Conservation (phyloP, 1,139 yeast genomes). For the Saccharomyces hybrid region DNA sequence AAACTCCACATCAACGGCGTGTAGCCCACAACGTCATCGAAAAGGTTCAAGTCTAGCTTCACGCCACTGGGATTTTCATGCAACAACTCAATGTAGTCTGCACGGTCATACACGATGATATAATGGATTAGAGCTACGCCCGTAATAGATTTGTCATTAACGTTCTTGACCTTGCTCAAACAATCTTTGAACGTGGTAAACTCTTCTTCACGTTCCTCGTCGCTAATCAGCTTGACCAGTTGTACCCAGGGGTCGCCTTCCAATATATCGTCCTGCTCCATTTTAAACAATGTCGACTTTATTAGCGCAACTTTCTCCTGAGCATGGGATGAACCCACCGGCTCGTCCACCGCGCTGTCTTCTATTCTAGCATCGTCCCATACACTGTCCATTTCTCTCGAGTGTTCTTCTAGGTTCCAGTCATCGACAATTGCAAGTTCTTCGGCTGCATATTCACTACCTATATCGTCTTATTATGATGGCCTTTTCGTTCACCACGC, state of each 20-base stretch:
- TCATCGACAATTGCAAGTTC: neutral
- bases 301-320: neutral
- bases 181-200: conserved; percentile 16
- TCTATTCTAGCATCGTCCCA: neutral
- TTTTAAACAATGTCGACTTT: neutral
- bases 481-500: neutral
- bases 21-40: conserved; percentile 36
- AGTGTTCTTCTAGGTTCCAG: neutral
- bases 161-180: conserved; percentile 11
- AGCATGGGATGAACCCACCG: neutral
- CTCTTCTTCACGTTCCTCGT: conserved; percentile 15
- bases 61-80: conserved; percentile 16
- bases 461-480: neutral
- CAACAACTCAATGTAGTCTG: conserved; percentile 36
- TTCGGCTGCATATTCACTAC: neutral
- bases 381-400: neutral
- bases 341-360: neutral
- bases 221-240: conserved; percentile 18
- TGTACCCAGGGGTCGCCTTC: conserved; percentile 17
- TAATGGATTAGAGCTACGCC: conserved; percentile 26
- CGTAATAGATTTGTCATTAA: conserved; percentile 18
- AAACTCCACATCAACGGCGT: conserved; percentile 46
- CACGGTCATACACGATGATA: conserved; percentile 22
- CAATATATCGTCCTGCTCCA: neutral
- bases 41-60: conserved; percentile 31